Conservation (phyloP, 108 stramenopile species). For the Cyclotella distinguenda region DNA sequence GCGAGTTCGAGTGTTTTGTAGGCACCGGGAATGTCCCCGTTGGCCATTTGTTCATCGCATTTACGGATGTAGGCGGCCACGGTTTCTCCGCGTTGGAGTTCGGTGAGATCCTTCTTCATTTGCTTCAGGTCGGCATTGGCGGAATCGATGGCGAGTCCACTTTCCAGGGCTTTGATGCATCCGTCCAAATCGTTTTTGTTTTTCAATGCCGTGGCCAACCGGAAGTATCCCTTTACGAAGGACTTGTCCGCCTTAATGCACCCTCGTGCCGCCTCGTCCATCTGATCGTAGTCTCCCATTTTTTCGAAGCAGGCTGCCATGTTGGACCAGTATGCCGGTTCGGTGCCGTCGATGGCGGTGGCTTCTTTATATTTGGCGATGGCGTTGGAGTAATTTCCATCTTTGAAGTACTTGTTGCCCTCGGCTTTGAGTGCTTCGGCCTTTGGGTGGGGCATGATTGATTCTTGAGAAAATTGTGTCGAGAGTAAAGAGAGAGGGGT, state of each 20-base stretch:
- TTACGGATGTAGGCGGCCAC: constrained; percentile 81
- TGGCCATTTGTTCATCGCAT: constrained; percentile 86
- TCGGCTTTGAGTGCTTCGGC: constrained; percentile 87
- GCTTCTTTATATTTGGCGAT: constrained; percentile 92
- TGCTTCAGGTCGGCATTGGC: constrained; percentile 85
- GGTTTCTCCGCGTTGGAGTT: constrained; percentile 86
- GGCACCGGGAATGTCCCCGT: constrained; percentile 86
- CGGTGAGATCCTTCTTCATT: constrained; percentile 90
- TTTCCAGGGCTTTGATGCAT: constrained; percentile 88
- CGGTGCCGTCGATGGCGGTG: constrained; percentile 67
- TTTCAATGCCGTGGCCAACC: constrained; percentile 89
- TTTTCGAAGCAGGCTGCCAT: constrained; percentile 94
- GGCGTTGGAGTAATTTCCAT: constrained; percentile 75
- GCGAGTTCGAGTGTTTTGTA: constrained; percentile 91
- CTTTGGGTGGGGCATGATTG: constrained; percentile 43
- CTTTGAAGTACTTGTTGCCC: constrained; percentile 89
- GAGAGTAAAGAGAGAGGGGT: neutral
- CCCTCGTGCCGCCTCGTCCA: constrained; percentile 85
- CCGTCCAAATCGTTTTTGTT: constrained; percentile 69
- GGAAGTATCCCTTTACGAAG: constrained; percentile 98
- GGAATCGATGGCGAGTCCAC: constrained; percentile 75
- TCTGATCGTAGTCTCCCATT: constrained; percentile 84
- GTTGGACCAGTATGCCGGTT: constrained; percentile 90
- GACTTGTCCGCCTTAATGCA: constrained; percentile 94
- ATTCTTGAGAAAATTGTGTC: neutral